Conservation (phyloP, 2,329 filamentous ascomycete species). For the Alternaria sp. region DNA sequence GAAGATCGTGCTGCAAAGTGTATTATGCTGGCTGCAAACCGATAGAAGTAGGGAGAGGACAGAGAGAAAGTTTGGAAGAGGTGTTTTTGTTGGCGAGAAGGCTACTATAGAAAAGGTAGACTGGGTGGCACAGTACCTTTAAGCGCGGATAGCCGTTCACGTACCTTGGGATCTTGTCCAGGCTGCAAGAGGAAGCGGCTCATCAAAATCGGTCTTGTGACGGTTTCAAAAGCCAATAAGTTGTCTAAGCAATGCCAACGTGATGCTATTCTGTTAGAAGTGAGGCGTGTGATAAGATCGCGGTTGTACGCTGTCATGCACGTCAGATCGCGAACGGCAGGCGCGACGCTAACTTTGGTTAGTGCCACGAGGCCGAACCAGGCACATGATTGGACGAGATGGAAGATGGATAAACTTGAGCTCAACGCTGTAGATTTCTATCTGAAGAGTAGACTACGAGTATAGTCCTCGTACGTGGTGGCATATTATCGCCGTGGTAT, state of each 20-base stretch:
- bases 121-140: not conserved
- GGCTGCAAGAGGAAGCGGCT: not conserved
- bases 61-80: not conserved
- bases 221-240: not conserved
- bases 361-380: conserved; percentile 22
- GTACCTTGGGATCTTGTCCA: conserved; percentile 1
- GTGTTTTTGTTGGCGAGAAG: not conserved
- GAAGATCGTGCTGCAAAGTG: not conserved
- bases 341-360: conserved; percentile 21
- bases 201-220: conserved; percentile 1
- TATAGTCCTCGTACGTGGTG: conserved; percentile 5
- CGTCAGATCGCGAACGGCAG: conserved; percentile 11
- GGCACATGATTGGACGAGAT: conserved; percentile 25
- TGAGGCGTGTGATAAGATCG: conserved; percentile 31
- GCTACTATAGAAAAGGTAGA: not conserved
- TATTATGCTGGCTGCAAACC: not conserved
- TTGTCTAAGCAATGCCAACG: not conserved
- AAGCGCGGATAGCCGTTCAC: conserved; percentile 4
- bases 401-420: not conserved
- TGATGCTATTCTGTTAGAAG: conserved; percentile 15
- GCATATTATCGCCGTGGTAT: conserved; percentile 28
- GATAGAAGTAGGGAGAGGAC: not conserved
- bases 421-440: conserved; percentile 8
- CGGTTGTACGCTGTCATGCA: conserved; percentile 19
- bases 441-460: conserved; percentile 6